These are phyloP conservation scores for Oropetium thomaeum DNA, from an alignment of 176 grass and related monocot species.

Conservation along the genomic window DNA sequence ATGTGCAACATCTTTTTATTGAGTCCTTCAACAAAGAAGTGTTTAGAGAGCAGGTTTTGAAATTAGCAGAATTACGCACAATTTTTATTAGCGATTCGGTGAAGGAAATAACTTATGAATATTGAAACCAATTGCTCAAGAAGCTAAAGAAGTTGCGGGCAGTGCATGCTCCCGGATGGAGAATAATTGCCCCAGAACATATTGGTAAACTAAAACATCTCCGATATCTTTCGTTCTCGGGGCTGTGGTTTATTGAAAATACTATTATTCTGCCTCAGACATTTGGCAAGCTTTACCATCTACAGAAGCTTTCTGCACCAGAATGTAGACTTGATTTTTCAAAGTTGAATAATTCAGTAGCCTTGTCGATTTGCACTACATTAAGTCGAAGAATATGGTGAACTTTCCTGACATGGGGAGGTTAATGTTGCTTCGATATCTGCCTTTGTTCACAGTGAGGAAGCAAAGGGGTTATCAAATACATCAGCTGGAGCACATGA, in stretches of 20 bases:
- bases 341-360: not conserved
- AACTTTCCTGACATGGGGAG: not conserved
- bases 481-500: slow-evolving; percentile 23
- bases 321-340: accelerated
- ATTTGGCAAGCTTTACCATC: slow-evolving; percentile 32
- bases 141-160: not conserved
- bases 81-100: no score
- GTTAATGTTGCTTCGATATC: not conserved
- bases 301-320: not conserved
- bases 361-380: not conserved
- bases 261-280: not conserved
- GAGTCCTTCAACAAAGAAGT: not conserved
- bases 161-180: not conserved
- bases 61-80: no score
- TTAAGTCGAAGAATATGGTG: not conserved
- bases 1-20: slow-evolving; percentile 21
- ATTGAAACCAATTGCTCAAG: no score
- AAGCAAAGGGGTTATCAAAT: not conserved
- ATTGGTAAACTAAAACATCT: slow-evolving; percentile 25
- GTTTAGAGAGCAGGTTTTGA: not conserved
- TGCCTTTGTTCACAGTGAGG: not conserved
- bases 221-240: not conserved
- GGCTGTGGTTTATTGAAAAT: not conserved
- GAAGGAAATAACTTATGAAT: no score
- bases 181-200: no score